Base-by-base conservation (phyloP, 257 asterid species). In the Schizonepeta tenuifolia region DNA sequence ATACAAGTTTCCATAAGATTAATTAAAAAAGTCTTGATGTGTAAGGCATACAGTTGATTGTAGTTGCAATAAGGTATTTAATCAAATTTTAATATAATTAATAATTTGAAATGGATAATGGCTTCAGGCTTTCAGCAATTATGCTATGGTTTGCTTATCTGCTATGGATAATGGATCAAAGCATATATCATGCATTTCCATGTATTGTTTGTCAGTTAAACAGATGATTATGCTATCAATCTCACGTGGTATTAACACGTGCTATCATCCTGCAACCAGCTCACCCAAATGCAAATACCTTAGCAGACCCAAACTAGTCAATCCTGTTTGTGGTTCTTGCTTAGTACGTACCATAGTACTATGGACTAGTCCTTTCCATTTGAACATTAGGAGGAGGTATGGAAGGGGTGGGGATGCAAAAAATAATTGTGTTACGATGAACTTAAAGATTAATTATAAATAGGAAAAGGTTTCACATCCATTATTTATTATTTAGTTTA, bases 21-120 rank as follows among this genome's bases (percentile, higher is more conserved):
- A 35, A 51, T 47, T 60, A 4, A 31, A 60, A 33, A 33, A 49
- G n/a, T 35, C 69, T 60, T 60, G 51, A 49, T 60, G 9, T 49
- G 63, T 31, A 21, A 9, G 2, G 4, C 38, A 61, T 33, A 12
- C 21, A 8, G 55, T 14, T 60, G 62, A 49, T 9, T 61, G 43
- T 2, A 18, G 31, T 44, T 35, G 20, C n/a, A 4, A 3, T 40
- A 26, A 40, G 68, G 14, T 74, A 57, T 68, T 15, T n/a, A 49
- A 67, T 53, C 43, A 51, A 51, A 24, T 69, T 44, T 49, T 51
- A 11, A 59, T 60, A 14, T 17, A 22, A 46, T 50, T 26, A 38
- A 49, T 68, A 24, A 69, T 21, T 33, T 59, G 13, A 61, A 20
- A 31, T 38, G 40, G 24, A 56, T 22, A 28, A 17, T 58, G 55